Evolutionary conservation across 139 green algal species (phyloP), one percentile per base, ranked within the genome.

Genomic region (Coelastrella sp.): DNA sequence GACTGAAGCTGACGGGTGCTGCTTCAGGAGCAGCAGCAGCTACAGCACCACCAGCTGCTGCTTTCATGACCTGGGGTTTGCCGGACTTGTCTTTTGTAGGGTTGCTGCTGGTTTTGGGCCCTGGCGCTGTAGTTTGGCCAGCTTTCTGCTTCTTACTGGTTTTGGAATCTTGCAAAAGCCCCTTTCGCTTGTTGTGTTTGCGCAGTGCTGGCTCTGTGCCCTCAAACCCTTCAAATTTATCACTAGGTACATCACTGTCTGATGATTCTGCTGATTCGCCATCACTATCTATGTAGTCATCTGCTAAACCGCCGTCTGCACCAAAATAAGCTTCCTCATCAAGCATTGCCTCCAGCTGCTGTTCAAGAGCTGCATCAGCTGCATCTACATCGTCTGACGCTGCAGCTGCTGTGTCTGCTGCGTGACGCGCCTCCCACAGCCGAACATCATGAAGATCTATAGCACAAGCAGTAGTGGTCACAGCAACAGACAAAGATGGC

Each of bases 1-100:
- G 73, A 82, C 95, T 96, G 89, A 97, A 97, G 86, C 91, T 96
- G 4, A 83, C 80, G 0, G 94, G 94, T 19, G 94, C 83, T 0
- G 54, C 54, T 22, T 91, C 88, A 10, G 58, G 87, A 11, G 65
- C 20, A 6, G 32, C 65, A 64, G 64, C 78, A 56, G 78, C 56
- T 56, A 23, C 68, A 76, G 22, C 68, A 32, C 17, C 16, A 76
- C 76, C n/a, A 82, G 6, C 23, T 16, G 76, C n/a, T 32, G 68
- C 17, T 10, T 23, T 4, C 17, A 22, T 14, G 64, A 14, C 64
- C 64, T 71, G 13, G 64, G 4, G 32, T 47, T 1, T 47, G 32
- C 32, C 32, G 32, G 32, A 47, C 1, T 47, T 47, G 32, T 47
- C 32, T 47, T 0, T 47, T 47, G 32, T 47, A 47, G 32, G 32